These are phyloP conservation scores for Russula abietina DNA, from an alignment of 768 basidiomycete species.

Conservation along the genomic window DNA sequence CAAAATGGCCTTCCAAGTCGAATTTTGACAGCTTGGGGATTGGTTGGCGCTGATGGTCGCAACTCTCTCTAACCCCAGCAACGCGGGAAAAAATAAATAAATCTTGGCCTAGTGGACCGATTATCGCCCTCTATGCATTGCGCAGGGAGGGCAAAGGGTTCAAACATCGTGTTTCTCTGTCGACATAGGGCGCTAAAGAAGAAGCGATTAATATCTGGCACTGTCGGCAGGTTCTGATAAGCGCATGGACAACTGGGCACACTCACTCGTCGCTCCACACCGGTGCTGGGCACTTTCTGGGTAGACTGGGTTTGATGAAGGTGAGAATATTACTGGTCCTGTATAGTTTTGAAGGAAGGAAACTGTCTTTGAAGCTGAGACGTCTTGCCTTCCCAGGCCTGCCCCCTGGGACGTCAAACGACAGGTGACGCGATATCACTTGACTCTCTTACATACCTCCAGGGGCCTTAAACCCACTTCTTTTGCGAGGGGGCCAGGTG, in stretches of 20 bases:
- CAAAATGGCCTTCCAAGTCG: not conserved
- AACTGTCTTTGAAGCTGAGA: not conserved
- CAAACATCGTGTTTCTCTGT: not conserved
- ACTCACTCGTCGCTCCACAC: not conserved
- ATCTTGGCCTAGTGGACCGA: not conserved
- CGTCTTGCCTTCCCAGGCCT: not conserved
- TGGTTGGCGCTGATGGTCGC: too few relatives aligned
- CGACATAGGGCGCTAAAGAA: not conserved
- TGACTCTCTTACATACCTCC: not conserved
- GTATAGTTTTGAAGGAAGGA: not conserved
- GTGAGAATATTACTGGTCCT: not conserved
- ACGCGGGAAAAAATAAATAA: not conserved
- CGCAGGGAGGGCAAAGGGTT: not conserved
- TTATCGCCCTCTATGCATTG: not conserved
- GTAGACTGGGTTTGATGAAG: not conserved
- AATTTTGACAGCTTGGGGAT: not conserved
- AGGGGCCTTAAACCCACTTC: not conserved
- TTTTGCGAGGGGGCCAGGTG: not conserved
- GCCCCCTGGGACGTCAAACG: not conserved
- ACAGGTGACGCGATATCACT: not conserved
- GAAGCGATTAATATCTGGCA: not conserved
- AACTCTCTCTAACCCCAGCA: not conserved
- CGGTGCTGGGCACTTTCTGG: not conserved
- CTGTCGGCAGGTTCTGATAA: not conserved
- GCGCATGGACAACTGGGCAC: not conserved